Evolutionary conservation across 1,139 yeast species (phyloP), one percentile per base, ranked within the genome.

Genomic region (Hyphopichia khmerensis): DNA sequence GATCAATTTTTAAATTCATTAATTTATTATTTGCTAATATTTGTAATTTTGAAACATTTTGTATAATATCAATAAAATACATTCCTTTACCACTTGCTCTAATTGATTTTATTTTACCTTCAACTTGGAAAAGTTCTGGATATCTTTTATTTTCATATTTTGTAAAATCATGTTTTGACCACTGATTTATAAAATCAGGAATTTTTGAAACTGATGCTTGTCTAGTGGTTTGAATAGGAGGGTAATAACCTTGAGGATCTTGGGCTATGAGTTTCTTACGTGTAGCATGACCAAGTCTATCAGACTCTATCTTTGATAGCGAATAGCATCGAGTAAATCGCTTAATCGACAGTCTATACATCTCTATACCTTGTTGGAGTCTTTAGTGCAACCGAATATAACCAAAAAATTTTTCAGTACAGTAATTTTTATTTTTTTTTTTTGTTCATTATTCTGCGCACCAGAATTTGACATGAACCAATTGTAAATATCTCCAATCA

Each of bases 51-150:
- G 48, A 37, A 29, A 61, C 68, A 51, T 84, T 91, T 53, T 86
- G 93, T 0, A 68, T 55, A 9, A 87, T 35, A 58, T 87, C 96
- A 29, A 87, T 56, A 51, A 87, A 87, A 36, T 77, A 64, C 65
- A 87, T 74, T 3, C 82, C 86, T 53, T 77, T 82, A 0, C 93
- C 88, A 0, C 87, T 71, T 44, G 71, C 74, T 27, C 96, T 60
- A 0, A 87, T 73, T 17, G 79, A 65, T 2, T 46, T 45, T 15
- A 87, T 71, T 39, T 83, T 75, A 0, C 95, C 96, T 49, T 80
- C 83, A 1, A 73, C 41, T 33, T 43, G 46, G 35, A 40, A 43
- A n/a, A 36, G 21, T n/a, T 51, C 51, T 0, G 48, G 47, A 19
- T 39, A 45, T 31, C 52, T 46, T 33, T 51, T 53, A n/a, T 55